A percentile compares a stretch with the other conserved stretches of the same genome.
Conservation (phyloP, 1,284 basidiomycete species). For the Ustilago lituana region DNA sequence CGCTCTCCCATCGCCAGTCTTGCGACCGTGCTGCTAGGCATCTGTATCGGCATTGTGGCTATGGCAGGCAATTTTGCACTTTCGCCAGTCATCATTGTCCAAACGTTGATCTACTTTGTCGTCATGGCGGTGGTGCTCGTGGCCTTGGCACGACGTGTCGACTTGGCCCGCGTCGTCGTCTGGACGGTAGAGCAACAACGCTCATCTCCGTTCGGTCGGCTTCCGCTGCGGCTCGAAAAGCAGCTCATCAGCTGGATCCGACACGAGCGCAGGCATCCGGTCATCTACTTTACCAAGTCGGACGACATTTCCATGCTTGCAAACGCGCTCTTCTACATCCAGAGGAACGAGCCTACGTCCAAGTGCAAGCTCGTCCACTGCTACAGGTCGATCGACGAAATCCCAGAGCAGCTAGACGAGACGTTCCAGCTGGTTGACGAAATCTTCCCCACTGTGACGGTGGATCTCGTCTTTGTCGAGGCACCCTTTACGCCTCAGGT, state of each 20-base stretch:
- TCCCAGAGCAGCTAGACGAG: constrained; percentile 66
- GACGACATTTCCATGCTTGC: constrained; percentile 72
- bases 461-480: constrained; percentile 55
- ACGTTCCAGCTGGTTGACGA: constrained; percentile 61
- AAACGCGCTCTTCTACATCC: constrained; percentile 75
- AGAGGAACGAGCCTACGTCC: constrained; percentile 75
- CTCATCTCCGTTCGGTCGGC: constrained; percentile 10
- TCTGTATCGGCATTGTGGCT: constrained; percentile 75
- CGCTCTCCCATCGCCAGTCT: constrained; percentile 69
- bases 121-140: constrained; percentile 70
- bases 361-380: constrained; percentile 77
- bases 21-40: constrained; percentile 69
- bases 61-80: constrained; percentile 50
- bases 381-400: constrained; percentile 70
- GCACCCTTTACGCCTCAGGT: constrained; percentile 48
- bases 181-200: constrained; percentile 76
- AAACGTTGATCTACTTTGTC: constrained; percentile 61
- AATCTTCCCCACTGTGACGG: constrained; percentile 56
- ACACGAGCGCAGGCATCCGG: constrained; percentile 71
- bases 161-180: constrained; percentile 72
- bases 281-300: constrained; percentile 65
- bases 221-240: constrained; percentile 67
- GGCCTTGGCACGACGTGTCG: constrained; percentile 71
- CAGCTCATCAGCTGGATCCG: constrained; percentile 70
- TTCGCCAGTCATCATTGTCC: constrained; percentile 73